A percentile compares a stretch with the other conserved stretches of the same genome.
Conservation (phyloP, 2,329 filamentous ascomycete species). For the Zymoseptoria passerinii region DNA sequence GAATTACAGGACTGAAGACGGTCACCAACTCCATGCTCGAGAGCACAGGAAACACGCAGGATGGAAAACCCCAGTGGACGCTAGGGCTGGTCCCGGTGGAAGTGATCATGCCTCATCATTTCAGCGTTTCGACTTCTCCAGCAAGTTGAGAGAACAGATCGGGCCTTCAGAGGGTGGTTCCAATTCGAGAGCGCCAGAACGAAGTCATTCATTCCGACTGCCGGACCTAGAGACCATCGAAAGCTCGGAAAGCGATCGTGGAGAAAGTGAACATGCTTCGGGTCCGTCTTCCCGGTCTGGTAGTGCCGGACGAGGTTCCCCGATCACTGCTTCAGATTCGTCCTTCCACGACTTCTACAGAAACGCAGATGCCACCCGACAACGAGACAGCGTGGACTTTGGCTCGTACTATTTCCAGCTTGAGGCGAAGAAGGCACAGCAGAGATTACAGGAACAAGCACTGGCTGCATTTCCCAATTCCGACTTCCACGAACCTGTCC, state of each 20-base stretch:
- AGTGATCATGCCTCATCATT: slow-evolving; percentile 8
- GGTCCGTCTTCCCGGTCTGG: slow-evolving; percentile 39
- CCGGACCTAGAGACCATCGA: slow-evolving; percentile 54
- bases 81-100: not conserved
- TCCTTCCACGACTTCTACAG: slow-evolving; percentile 39
- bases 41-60: slow-evolving; percentile 26
- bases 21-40: slow-evolving; percentile 22
- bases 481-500: slow-evolving; percentile 59
- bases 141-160: slow-evolving; percentile 19
- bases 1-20: slow-evolving; percentile 59
- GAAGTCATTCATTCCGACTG: slow-evolving; percentile 50
- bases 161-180: slow-evolving; percentile 26
- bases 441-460: slow-evolving; percentile 68
- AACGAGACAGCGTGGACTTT: slow-evolving; percentile 62
- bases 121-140: slow-evolving; percentile 12
- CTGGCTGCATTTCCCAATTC: slow-evolving; percentile 68
- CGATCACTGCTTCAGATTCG: slow-evolving; percentile 41
- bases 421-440: slow-evolving; percentile 70
- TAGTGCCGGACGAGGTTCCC: slow-evolving; percentile 30
- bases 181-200: slow-evolving; percentile 26
- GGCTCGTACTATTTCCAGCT: slow-evolving; percentile 70
- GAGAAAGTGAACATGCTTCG: slow-evolving; percentile 30
- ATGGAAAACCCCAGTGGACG: slow-evolving; percentile 10
- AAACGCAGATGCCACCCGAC: slow-evolving; percentile 48
- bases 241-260: slow-evolving; percentile 40